Conservation (phyloP, 768 basidiomycete genomes). For the Podaxis sp. region DNA sequence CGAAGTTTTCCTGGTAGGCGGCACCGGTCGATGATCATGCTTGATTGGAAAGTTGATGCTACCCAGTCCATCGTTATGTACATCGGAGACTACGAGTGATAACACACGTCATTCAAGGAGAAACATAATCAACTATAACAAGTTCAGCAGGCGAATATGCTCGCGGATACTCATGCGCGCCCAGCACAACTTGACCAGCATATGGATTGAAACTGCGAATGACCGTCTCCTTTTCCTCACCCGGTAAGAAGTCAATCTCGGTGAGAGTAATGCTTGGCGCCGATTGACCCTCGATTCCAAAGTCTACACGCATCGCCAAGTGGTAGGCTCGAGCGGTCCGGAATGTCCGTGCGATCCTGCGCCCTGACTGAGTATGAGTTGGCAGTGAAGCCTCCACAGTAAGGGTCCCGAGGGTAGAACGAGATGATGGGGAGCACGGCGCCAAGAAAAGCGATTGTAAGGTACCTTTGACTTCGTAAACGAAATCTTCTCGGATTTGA, state of each 20-base stretch:
- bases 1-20: too few relatives aligned
- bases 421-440: background rate
- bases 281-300: background rate
- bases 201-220: slow-evolving; percentile 5
- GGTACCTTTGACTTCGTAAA: background rate
- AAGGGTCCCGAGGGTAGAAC: background rate
- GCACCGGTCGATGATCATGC: too few relatives aligned
- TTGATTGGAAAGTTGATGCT: too few relatives aligned
- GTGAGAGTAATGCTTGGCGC: background rate
- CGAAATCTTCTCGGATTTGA: background rate
- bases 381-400: background rate
- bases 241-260: background rate
- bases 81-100: background rate
- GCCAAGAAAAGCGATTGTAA: background rate
- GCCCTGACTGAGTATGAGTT: background rate
- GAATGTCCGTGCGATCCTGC: background rate
- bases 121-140: background rate
- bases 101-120: background rate
- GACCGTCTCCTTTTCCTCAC: too few relatives aligned
- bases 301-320: background rate
- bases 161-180: background rate
- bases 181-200: slow-evolving; percentile 1
- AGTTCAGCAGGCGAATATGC: background rate
- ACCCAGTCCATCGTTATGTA: too few relatives aligned
- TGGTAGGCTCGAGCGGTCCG: background rate